These are phyloP conservation scores for Citeromyces matritensis DNA, from an alignment of 805 yeast genomes.

Conservation along the genomic window DNA sequence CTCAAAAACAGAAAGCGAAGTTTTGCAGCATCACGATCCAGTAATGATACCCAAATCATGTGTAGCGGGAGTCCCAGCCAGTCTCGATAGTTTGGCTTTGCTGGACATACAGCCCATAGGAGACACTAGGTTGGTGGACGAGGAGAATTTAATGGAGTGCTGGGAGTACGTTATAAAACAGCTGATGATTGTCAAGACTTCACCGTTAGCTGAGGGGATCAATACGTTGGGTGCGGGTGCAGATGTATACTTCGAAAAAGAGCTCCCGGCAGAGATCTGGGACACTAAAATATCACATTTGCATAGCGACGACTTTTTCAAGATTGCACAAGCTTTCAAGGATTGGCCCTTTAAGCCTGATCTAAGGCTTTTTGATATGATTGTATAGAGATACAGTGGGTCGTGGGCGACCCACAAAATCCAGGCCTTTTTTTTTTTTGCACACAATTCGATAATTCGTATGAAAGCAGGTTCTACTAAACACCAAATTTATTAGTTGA, in stretches of 20 bases:
- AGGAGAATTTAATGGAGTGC: constrained; percentile 22
- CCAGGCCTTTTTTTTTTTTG: constrained; percentile 1
- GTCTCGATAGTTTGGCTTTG: constrained; percentile 4
- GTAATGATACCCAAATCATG: constrained; percentile 14
- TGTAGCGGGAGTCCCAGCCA: constrained; percentile 19
- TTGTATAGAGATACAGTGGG: background rate
- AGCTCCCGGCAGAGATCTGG: constrained; percentile 21
- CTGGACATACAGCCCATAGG: constrained; percentile 3
- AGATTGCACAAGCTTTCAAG: constrained; percentile 35
- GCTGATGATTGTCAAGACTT: constrained; percentile 29
- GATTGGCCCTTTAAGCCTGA: constrained; percentile 84
- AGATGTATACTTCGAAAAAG: constrained; percentile 24
- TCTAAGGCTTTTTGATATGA: constrained; percentile 5
- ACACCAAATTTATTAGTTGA: background rate
- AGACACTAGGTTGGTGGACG: background rate
- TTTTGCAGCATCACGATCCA: constrained; percentile 13
- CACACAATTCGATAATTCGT: background rate
- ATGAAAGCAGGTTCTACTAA: background rate
- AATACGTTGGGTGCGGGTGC: constrained; percentile 75
- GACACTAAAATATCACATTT: constrained; percentile 31
- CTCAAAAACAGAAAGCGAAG: background rate
- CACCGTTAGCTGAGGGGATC: constrained; percentile 28
- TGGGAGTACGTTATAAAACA: constrained; percentile 57
- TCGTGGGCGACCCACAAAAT: too few relatives aligned
- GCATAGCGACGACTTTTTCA: constrained; percentile 35